Base-by-base conservation (phyloP, 2,329 filamentous ascomycete genomes). In the Aspergillus oerlinghausenensis region DNA sequence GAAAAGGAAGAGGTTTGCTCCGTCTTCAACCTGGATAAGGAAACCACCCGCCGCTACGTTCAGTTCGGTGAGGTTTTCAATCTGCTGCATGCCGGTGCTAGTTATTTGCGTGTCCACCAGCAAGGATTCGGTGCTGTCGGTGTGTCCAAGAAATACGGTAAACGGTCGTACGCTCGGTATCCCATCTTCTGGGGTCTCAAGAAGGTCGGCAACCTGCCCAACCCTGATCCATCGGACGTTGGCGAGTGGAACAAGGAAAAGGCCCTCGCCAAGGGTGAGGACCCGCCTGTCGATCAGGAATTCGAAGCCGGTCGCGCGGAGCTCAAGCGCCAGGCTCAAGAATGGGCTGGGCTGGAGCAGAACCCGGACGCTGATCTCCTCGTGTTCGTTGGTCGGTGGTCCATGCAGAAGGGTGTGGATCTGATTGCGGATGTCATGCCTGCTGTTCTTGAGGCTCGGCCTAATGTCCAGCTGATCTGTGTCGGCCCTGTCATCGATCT, bases 61-160 rank as follows among this genome's bases (percentile, higher is more conserved):
- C 85, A 88, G 60, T 88, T 87, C 60, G 85, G 86, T 48, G 85
- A 87, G 60, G 82, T 88, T 9, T 88, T 88, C 76, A 88, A 88
- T 67, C 75, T 88, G 53, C 75, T 88, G 6, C 85, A 88, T 67
- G 83, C 84, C 19, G 85, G 82, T 55, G 83, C 83, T 19, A 86
- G 83, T 61, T 87, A 88, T 61, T 77, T 88, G 8, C 82, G 86
- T 57, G 76, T 88, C 19, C 84, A 88, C 62, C 86, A 88, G 64
- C 82, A 85, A 63, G 86, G 86, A 3, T 88, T 86, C 55, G 86
- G 86, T 55, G 85, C 85, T 14, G 85, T 88, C 35, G 86, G 85
- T 62, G 85, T 88, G 1, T 86, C 83, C 2, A 85, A 84, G 63
- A 88, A 88, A 68, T 88, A 88, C 61, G 85, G 85, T n/a, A 85